These are phyloP conservation scores for Phaseolus coccineus DNA, from an alignment of 331 rosid genomes.

Conservation along the genomic window DNA sequence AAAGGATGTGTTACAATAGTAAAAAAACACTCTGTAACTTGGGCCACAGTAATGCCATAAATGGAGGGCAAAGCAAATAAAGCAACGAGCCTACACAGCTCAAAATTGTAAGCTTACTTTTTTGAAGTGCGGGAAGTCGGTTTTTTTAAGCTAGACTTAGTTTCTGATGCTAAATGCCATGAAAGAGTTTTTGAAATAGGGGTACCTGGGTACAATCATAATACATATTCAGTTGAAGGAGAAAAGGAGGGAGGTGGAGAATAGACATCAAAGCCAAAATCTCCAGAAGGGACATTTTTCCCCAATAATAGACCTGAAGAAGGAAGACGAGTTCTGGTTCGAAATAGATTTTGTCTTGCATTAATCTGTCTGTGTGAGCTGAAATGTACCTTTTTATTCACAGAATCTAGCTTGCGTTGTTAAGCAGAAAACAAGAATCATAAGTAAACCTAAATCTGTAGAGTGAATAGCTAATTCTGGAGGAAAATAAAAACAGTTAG, in stretches of 20 bases:
- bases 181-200: slow-evolving; percentile 85
- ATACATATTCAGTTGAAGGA: background rate
- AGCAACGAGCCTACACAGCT: background rate
- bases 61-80: slow-evolving; percentile 10
- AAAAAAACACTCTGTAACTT: background rate
- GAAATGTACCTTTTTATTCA: slow-evolving; percentile 85
- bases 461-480: slow-evolving; percentile 26
- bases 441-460: slow-evolving; percentile 32
- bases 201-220: slow-evolving; percentile 50
- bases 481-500: slow-evolving; percentile 31
- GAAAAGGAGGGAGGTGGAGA: background rate
- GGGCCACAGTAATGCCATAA: slow-evolving; percentile 23
- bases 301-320: slow-evolving; percentile 66
- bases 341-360: slow-evolving; percentile 59
- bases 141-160: slow-evolving; percentile 76
- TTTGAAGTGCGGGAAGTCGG: slow-evolving; percentile 55
- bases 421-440: slow-evolving; percentile 39
- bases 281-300: slow-evolving; percentile 11
- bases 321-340: slow-evolving; percentile 65
- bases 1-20: slow-evolving; percentile 24
- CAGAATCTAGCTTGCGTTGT: slow-evolving; percentile 56
- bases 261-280: slow-evolving; percentile 14
- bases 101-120: slow-evolving; percentile 55
- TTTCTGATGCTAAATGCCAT: slow-evolving; percentile 96
- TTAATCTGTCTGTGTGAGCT: slow-evolving; percentile 64